Percentiles rank a stretch among this genome's conserved stretches.
These are phyloP conservation scores for Talaromyces sp. DNA, from an alignment of 2,329 filamentous ascomycete genomes.

Conservation along the genomic window DNA sequence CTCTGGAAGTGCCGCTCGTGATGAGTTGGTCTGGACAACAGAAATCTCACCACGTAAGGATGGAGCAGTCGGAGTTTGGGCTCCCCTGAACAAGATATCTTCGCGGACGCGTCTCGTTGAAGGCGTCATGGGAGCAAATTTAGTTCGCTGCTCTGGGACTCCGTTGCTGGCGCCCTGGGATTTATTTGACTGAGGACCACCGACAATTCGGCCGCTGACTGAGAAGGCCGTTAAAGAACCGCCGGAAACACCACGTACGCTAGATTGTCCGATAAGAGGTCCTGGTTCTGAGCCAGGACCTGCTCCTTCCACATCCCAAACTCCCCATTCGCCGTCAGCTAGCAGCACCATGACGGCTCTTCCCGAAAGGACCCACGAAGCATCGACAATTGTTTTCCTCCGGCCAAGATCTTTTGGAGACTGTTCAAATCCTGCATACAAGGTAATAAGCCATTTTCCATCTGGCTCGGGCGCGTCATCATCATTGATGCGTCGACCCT, in stretches of 20 bases:
- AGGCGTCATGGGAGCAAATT: constrained; percentile 43
- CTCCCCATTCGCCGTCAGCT: constrained; percentile 44
- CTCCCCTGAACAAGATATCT: constrained; percentile 39
- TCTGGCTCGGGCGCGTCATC: constrained; percentile 27
- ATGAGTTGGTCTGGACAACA: constrained; percentile 32
- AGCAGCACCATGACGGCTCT: constrained; percentile 41
- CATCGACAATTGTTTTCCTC: constrained; percentile 41
- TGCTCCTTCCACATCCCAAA: constrained; percentile 45
- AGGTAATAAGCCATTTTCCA: constrained; percentile 40
- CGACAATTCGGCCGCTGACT: constrained; percentile 35
- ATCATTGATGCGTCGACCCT: constrained; percentile 21
- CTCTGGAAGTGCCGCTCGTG: constrained; percentile 31
- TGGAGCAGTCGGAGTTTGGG: constrained; percentile 20
- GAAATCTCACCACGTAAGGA: constrained; percentile 37
- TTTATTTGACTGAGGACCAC: constrained; percentile 17
- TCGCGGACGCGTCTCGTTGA: constrained; percentile 43
- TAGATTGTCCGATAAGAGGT: constrained; percentile 33
- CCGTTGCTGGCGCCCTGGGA: constrained; percentile 16
- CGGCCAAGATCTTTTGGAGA: constrained; percentile 22
- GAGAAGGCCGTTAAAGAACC: constrained; percentile 38
- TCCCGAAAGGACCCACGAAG: constrained; percentile 42
- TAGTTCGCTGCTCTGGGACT: constrained; percentile 24
- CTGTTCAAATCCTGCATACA: constrained; percentile 38
- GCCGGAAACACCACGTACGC: constrained; percentile 33
- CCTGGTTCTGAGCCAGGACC: constrained; percentile 36